phyloP scores from a whole-genome alignment of 1,139 yeast genomes.

The Protomyces arabidopsidicola region DNA sequence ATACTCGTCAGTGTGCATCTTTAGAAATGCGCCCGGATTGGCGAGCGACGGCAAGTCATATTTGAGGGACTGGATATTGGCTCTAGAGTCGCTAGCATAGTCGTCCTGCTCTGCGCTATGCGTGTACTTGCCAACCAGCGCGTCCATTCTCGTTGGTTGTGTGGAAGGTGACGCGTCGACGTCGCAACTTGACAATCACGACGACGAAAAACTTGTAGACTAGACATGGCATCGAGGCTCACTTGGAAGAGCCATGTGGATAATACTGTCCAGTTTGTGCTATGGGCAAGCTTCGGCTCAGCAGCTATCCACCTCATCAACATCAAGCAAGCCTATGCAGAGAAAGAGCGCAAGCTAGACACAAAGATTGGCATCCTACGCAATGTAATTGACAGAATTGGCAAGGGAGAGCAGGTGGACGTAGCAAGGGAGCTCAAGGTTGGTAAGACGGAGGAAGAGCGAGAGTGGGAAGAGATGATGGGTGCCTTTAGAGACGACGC shows the following conservation, averaged over 20 bases:
- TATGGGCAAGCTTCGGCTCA: slow-evolving; percentile 24
- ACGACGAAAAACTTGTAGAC: background rate
- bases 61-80: slow-evolving; percentile 2
- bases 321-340: slow-evolving; percentile 21
- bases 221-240: background rate
- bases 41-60: slow-evolving; percentile 22
- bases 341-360: slow-evolving; percentile 13
- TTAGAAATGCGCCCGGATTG: slow-evolving; percentile 28
- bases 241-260: slow-evolving; percentile 17
- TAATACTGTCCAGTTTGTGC: slow-evolving; percentile 17
- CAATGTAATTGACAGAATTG: slow-evolving; percentile 13
- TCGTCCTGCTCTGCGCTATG: background rate
- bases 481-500: slow-evolving; percentile 12
- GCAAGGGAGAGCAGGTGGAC: slow-evolving; percentile 22
- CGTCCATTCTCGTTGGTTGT: background rate
- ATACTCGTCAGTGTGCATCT: slow-evolving; percentile 26
- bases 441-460: slow-evolving; percentile 20
- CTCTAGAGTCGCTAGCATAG: background rate
- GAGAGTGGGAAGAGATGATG: slow-evolving; percentile 23
- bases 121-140: background rate
- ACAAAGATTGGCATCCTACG: slow-evolving; percentile 19
- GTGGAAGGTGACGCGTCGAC: background rate
- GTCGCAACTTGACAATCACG: background rate
- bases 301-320: slow-evolving; percentile 24
- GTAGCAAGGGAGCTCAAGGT: slow-evolving; percentile 14